Evolutionary conservation across 768 basidiomycete species (phyloP), one percentile per base, ranked within the genome.

Genomic region (Mrakia frigida): DNA sequence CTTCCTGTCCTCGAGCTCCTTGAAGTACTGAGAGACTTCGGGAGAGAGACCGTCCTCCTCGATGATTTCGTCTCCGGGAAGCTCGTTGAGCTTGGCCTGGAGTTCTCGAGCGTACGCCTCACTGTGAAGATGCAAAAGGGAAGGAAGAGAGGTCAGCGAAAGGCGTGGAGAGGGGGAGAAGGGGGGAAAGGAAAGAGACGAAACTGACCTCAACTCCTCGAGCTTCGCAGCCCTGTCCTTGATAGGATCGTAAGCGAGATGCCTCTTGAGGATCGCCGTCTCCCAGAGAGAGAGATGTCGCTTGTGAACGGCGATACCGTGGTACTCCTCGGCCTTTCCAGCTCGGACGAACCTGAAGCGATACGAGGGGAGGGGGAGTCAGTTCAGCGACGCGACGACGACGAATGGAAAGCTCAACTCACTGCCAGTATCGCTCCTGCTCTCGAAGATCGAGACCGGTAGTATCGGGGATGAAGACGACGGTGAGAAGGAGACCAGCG

Each of bases 391-490:
- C 23, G n/a, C 43, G 35, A 56, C n/a, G 46, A 35, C 18, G 41
- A 72, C 13, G 53, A n/a, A 41, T 16, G 16, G 23, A 23, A 11
- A n/a, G n/a, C 21, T 7, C n/a, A 23, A 56, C 56, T 56, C 56
- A 56, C 31, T 74, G 46, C 83, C 84, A 84, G 80, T 84, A 84
- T 70, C 85, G 81, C 76, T 85, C 84, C 74, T 84, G 83, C 79
- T 84, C 85, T 61, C 82, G 79, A 4, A 85, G 81, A 76, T 85
- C 85, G 28, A 85, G 79, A 50, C 85, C 85, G 31, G 85, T 85
- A 5, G 83, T 85, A 74, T 85, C 85, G 75, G 83, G 83, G 59
- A 84, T 81, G 79, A 81, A 83, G 50, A 78, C 37, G 31, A 65
- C 70, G 69, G 81, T 80, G 33, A 80, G 31, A 67, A 80, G 1